Evolutionary conservation across 805 yeast genomes (phyloP).

Genomic region (Ogataea sp.): DNA sequence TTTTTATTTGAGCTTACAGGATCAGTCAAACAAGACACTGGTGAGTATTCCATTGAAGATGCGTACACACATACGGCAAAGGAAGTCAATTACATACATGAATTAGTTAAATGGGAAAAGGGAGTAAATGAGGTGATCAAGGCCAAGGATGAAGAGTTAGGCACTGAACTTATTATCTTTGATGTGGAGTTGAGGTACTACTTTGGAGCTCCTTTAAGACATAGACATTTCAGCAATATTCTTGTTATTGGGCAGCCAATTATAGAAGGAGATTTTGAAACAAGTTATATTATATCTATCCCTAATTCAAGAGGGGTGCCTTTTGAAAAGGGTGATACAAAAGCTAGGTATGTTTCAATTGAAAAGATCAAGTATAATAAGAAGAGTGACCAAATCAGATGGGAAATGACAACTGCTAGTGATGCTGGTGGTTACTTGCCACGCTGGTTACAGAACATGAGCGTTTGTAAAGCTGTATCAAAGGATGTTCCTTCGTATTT

Average conservation of each 20-base stretch:
- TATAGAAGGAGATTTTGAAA: slow-evolving; percentile 12
- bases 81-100: slow-evolving; percentile 28
- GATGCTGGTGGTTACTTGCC: slow-evolving; percentile 35
- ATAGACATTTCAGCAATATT: slow-evolving; percentile 30
- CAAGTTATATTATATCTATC: slow-evolving; percentile 25
- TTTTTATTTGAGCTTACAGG: slow-evolving; percentile 24
- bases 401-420: slow-evolving; percentile 31
- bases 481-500: slow-evolving; percentile 29
- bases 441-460: slow-evolving; percentile 29
- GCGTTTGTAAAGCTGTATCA: slow-evolving; percentile 29
- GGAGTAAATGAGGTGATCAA: slow-evolving; percentile 10
- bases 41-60: slow-evolving; percentile 15
- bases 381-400: slow-evolving; percentile 12
- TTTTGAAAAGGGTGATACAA: slow-evolving; percentile 7
- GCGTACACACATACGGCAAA: slow-evolving; percentile 21
- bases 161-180: background rate
- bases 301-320: slow-evolving; percentile 15
- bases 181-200: slow-evolving; percentile 26
- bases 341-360: slow-evolving; percentile 27
- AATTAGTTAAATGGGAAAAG: slow-evolving; percentile 18
- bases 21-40: background rate
- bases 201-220: slow-evolving; percentile 26
- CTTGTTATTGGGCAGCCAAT: slow-evolving; percentile 19
- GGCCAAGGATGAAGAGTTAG: slow-evolving; percentile 8
- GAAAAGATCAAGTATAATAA: slow-evolving; percentile 22